These are phyloP conservation scores for Pisolithus sp. DNA, from an alignment of 768 basidiomycete genomes.

Conservation along the genomic window DNA sequence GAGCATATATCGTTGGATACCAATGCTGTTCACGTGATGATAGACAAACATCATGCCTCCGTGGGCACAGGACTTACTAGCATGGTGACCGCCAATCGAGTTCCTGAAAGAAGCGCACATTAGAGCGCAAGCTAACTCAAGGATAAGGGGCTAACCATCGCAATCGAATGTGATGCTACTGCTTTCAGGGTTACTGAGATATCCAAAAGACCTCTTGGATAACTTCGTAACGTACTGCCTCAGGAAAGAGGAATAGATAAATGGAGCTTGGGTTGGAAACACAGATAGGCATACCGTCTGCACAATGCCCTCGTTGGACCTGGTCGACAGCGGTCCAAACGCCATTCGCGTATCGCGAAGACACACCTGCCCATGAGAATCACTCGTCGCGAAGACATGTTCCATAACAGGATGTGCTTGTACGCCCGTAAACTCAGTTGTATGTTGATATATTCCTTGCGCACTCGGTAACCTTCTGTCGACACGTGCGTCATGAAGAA, in stretches of 20 bases:
- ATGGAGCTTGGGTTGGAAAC: not conserved
- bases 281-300: constrained; percentile 34
- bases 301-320: constrained; percentile 50
- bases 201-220: constrained; percentile 32
- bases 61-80: constrained; percentile 39
- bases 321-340: constrained; percentile 46
- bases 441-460: constrained; percentile 47
- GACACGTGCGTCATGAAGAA: constrained; percentile 54
- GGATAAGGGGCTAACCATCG: constrained; percentile 40
- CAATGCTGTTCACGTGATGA: constrained; percentile 42
- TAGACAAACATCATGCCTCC: not conserved
- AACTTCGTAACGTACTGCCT: constrained; percentile 41
- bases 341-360: constrained; percentile 71
- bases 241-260: constrained; percentile 14
- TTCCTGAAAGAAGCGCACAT: constrained; percentile 35
- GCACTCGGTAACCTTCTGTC: constrained; percentile 30
- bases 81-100: constrained; percentile 58
- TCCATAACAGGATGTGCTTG: constrained; percentile 64
- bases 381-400: constrained; percentile 63
- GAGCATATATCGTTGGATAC: constrained; percentile 61
- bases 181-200: constrained; percentile 55
- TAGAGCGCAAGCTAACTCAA: constrained; percentile 2
- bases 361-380: constrained; percentile 50
- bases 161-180: constrained; percentile 65
- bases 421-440: constrained; percentile 54